Conservation (phyloP, 371 early-diverging fungal species). For the Apophysomyces sp. region DNA sequence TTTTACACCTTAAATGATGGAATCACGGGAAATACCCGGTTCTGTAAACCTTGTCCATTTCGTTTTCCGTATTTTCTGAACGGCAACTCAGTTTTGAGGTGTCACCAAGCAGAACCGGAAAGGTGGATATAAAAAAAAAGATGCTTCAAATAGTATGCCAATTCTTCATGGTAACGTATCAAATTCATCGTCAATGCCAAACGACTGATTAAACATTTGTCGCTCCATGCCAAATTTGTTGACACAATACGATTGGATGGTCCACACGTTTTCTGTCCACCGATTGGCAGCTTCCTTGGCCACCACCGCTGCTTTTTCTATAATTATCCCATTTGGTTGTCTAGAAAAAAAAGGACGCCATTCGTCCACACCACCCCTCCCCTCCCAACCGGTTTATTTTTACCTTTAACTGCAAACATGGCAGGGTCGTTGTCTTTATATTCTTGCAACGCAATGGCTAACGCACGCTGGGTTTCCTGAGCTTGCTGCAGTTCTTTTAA, state of each 20-base stretch:
- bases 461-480: slow-evolving; percentile 28
- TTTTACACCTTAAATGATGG: slow-evolving; percentile 3
- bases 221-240: slow-evolving; percentile 76
- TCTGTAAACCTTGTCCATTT: neutral
- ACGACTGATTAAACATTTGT: slow-evolving; percentile 69
- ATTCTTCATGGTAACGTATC: slow-evolving; percentile 58
- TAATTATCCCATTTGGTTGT: neutral
- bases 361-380: neutral
- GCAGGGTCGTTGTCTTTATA: slow-evolving; percentile 82
- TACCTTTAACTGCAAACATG: slow-evolving; percentile 65
- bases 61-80: slow-evolving; percentile 3
- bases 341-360: neutral
- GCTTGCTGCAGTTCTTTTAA: slow-evolving; percentile 47
- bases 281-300: slow-evolving; percentile 83
- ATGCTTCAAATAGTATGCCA: neutral
- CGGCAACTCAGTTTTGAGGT: neutral
- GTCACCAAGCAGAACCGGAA: neutral
- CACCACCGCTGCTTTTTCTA: slow-evolving; percentile 56
- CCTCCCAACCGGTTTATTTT: too few relatives aligned
- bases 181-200: slow-evolving; percentile 80
- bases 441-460: slow-evolving; percentile 54
- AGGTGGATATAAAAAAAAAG: neutral
- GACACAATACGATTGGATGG: slow-evolving; percentile 79
- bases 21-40: slow-evolving; percentile 1
- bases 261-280: slow-evolving; percentile 95